Evolutionary conservation across 2,329 filamentous ascomycete genomes (phyloP), one percentile per base, ranked within the genome.

Genomic region (Thermothelomyces thermophilus): DNA sequence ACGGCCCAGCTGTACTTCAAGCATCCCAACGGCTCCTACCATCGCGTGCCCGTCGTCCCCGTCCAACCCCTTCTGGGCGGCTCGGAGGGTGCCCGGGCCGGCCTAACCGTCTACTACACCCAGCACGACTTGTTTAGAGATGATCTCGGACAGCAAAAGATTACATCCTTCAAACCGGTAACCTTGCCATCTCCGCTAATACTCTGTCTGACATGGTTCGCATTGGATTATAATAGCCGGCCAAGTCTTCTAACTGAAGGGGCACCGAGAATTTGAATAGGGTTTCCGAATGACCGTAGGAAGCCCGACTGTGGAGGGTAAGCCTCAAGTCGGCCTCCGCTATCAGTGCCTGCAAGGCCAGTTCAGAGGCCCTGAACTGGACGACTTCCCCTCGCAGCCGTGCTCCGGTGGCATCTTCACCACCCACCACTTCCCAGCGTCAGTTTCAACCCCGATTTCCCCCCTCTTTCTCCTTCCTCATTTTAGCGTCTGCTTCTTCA

Each of bases 221-320:
- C n/a, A n/a, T n/a, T n/a, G n/a, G n/a, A n/a, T n/a, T n/a, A n/a
- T n/a, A n/a, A n/a, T n/a, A n/a, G n/a, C n/a, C n/a, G n/a, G n/a
- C n/a, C n/a, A n/a, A n/a, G n/a, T n/a, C n/a, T n/a, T n/a, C n/a
- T n/a, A n/a, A n/a, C n/a, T n/a, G n/a, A n/a, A n/a, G n/a, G n/a
- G n/a, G n/a, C n/a, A 19, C 37, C 41, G 22, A 36, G 1, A 16
- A 7, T 22, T 8, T 3, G 3, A 13, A 28, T 24, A 68, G 66
- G 69, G 70, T 17, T 73, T 73, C 62, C 66, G 70, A 34, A 73
- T 73, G 70, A 66, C 67, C 1, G 62, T 71, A 7, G 70, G 70
- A 33, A 67, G 61, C 50, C 59, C 63, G 7, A 55, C 56, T 5
- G 34, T 31, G 30, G 35, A 3, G 20, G 26, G 24, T 3, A 34